A percentile compares a stretch with the other conserved stretches of the same genome.
phyloP scores from a whole-genome alignment of 768 basidiomycete genomes.

The Boletus subparvulus region DNA sequence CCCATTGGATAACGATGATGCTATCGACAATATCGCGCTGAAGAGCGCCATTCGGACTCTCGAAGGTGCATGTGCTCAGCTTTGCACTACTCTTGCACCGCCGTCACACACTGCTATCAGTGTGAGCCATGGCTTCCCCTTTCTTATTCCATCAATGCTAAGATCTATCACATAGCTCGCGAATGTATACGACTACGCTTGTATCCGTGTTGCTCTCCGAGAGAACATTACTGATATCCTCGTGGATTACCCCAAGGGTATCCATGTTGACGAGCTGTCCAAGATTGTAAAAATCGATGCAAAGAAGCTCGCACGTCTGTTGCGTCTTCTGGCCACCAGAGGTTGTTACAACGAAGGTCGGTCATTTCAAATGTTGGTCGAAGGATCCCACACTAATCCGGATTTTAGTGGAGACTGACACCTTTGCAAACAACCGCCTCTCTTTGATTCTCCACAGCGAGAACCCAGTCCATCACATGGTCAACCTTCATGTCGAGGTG shows the following conservation, averaged over 20 bases:
- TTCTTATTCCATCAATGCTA: not conserved
- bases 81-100: no score
- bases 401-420: slow-evolving; percentile 27
- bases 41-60: no score
- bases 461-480: slow-evolving; percentile 22
- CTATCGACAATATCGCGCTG: no score
- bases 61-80: no score
- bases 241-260: slow-evolving; percentile 12
- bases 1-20: no score
- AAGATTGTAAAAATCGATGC: slow-evolving; percentile 21
- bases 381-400: not conserved
- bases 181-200: slow-evolving; percentile 29
- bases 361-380: not conserved
- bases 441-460: slow-evolving; percentile 28
- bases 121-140: slow-evolving; percentile 6
- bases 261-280: slow-evolving; percentile 33
- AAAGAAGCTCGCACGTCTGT: slow-evolving; percentile 30
- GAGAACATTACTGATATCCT: slow-evolving; percentile 33
- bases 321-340: slow-evolving; percentile 30
- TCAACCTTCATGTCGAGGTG: slow-evolving; percentile 20
- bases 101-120: no score
- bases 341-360: slow-evolving; percentile 36
- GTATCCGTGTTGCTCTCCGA: slow-evolving; percentile 27
- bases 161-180: slow-evolving; percentile 17
- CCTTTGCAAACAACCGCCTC: slow-evolving; percentile 37